Conservation (phyloP, 495 filamentous ascomycete genomes). For the Clavariopsis aquatica region DNA sequence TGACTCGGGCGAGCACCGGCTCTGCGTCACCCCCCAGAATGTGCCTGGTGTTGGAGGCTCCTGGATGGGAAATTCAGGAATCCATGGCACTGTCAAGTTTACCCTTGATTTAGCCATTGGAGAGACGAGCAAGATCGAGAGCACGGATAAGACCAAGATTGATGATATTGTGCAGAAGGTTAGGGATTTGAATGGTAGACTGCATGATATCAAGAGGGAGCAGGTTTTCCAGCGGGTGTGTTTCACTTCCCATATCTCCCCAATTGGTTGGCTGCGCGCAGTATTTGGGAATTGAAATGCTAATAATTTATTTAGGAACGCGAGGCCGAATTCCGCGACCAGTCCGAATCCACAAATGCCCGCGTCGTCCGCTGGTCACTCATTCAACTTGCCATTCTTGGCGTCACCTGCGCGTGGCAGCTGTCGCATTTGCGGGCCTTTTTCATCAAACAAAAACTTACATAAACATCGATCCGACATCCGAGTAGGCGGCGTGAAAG, state of each 20-base stretch:
- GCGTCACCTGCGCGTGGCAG: constrained; percentile 94
- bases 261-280: neutral
- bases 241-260: constrained; percentile 15
- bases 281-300: constrained; percentile 13
- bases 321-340: constrained; percentile 96
- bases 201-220: constrained; percentile 88
- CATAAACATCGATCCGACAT: too few relatives aligned
- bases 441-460: constrained; percentile 99
- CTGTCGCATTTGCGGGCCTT: constrained; percentile 91
- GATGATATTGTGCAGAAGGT: constrained; percentile 87
- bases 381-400: constrained; percentile 85
- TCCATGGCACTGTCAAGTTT: constrained; percentile 75
- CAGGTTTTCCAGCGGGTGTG: constrained; percentile 94
- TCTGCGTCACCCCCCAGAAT: constrained; percentile 86
- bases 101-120: constrained; percentile 92
- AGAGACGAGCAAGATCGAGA: constrained; percentile 92
- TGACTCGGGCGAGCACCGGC: constrained; percentile 87
- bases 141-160: constrained; percentile 90
- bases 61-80: constrained; percentile 50
- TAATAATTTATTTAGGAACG: constrained; percentile 67
- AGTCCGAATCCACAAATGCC: constrained; percentile 89
- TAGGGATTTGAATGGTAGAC: constrained; percentile 80
- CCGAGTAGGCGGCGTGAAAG: too few relatives aligned
- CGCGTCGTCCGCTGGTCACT: constrained; percentile 93
- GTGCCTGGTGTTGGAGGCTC: constrained; percentile 67